Percentiles rank a stretch among this genome's conserved stretches.
phyloP scores from a whole-genome alignment of 148 eudicot genomes.

The Pouteria glomerata region DNA sequence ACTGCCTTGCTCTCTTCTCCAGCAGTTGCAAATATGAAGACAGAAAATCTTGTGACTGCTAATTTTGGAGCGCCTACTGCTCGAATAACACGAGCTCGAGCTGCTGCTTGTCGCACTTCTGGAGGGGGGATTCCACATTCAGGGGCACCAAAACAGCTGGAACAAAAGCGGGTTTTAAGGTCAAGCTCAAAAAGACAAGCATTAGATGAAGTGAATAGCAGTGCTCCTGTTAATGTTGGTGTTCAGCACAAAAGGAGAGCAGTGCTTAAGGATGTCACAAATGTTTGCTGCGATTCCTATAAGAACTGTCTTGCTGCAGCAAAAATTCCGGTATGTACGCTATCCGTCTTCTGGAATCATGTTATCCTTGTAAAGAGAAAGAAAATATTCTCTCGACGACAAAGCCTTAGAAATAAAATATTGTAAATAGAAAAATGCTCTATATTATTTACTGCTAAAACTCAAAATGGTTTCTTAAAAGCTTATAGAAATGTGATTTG shows the following conservation, averaged over 20 bases:
- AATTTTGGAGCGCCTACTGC: conserved; percentile 32
- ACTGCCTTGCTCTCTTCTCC: conserved; percentile 26
- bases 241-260: conserved; percentile 49
- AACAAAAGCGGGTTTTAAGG: conserved; percentile 26
- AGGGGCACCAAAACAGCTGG: conserved; percentile 22
- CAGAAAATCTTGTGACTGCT: conserved; percentile 25
- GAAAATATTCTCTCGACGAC: too few species aligned
- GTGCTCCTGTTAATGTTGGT: conserved; percentile 11
- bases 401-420: neutral
- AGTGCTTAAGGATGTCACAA: conserved; percentile 59
- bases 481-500: neutral
- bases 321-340: conserved; percentile 35
- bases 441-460: neutral
- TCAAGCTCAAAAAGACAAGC: conserved; percentile 43
- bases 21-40: conserved; percentile 35
- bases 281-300: conserved; percentile 42
- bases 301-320: conserved; percentile 27
- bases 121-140: conserved; percentile 15
- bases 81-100: conserved; percentile 65
- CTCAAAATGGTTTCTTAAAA: conserved; percentile 1
- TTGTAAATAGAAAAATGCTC: neutral
- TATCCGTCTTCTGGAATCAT: conserved; percentile 2
- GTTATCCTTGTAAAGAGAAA: neutral
- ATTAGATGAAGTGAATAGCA: conserved; percentile 38
- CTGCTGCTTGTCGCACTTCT: conserved; percentile 39